These are phyloP conservation scores for Chaetomium olivaceum DNA, from an alignment of 2,329 filamentous ascomycete genomes.

Conservation along the genomic window DNA sequence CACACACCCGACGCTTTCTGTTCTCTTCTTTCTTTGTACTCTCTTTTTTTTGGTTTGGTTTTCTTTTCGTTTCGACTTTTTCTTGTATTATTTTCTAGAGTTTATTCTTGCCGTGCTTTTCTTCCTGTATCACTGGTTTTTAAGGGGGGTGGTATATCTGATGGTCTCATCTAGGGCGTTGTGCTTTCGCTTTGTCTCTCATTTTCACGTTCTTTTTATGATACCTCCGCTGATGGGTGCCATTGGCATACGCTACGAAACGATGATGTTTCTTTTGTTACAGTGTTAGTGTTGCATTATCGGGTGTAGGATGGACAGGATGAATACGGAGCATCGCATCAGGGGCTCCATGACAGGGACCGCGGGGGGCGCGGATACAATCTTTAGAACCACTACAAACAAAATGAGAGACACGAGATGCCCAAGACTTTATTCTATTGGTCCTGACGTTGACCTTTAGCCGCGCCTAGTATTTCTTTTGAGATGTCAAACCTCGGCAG, in stretches of 20 bases:
- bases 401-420: background rate
- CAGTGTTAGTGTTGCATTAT: background rate
- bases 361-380: background rate
- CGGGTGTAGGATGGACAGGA: no score
- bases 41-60: constrained; percentile 2
- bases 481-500: background rate
- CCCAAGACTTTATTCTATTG: background rate
- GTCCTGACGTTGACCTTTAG: background rate
- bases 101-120: background rate
- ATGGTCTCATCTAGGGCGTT: background rate
- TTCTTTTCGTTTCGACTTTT: constrained; percentile 2
- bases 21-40: background rate
- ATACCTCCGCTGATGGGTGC: background rate
- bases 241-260: background rate
- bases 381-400: background rate
- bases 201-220: background rate
- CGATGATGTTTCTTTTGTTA: constrained; percentile 7
- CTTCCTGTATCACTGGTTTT: background rate
- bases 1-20: no score
- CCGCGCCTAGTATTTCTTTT: no score
- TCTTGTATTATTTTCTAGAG: constrained; percentile 3
- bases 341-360: background rate
- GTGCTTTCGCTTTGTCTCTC: background rate
- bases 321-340: no score
- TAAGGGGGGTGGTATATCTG: background rate